Conservation (phyloP, 495 filamentous ascomycete species). For the Bombardia bombarda region DNA sequence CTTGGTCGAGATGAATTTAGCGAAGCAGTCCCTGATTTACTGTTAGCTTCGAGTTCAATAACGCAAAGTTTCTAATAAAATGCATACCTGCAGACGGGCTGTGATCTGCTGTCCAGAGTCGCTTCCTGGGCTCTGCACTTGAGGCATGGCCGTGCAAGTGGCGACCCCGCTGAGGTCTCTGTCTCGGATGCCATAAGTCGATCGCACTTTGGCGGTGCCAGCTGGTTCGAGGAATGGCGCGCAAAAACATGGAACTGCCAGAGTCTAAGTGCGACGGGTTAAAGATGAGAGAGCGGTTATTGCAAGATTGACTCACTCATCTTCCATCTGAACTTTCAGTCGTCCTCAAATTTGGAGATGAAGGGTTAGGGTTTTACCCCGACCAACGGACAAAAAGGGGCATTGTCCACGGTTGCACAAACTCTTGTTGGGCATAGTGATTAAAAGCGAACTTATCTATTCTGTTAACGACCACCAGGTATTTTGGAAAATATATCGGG, state of each 20-base stretch:
- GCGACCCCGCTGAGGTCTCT: no score
- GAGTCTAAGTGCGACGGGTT: background rate
- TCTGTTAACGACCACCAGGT: no score
- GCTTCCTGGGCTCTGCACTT: conserved; percentile 20
- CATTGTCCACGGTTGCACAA: no score
- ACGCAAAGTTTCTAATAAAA: background rate
- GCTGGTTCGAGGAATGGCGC: background rate
- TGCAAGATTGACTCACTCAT: background rate
- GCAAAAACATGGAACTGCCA: background rate
- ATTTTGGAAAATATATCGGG: no score
- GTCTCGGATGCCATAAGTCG: background rate
- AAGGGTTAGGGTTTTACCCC: no score
- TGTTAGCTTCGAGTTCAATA: background rate
- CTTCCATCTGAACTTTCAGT: background rate
- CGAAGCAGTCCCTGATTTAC: conserved; percentile 63
- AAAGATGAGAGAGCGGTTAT: background rate
- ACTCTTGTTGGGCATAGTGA: no score
- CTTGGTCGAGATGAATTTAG: conserved; percentile 66
- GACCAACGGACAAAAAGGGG: no score
- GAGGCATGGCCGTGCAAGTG: conserved; percentile 5
- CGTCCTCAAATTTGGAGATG: no score
- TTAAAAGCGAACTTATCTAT: no score
- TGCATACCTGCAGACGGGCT: conserved; percentile 15
- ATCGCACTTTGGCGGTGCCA: background rate
- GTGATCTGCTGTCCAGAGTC: conserved; percentile 18